phyloP scores from a whole-genome alignment of 768 basidiomycete species.

The Sarcomyxa edulis region DNA sequence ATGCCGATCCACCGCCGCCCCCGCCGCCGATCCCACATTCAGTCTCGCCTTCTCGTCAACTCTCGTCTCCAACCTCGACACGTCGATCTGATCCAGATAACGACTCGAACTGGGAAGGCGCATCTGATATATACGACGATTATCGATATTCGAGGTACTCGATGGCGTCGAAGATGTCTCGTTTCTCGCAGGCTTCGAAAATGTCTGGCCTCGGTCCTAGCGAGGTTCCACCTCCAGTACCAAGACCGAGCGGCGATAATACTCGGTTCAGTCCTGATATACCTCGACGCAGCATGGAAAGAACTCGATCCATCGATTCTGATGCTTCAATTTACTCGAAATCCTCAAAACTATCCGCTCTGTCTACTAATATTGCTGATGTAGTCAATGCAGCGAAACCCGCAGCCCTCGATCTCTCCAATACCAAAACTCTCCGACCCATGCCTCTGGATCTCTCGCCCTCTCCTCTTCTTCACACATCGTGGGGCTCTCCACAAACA shows the following conservation, averaged over 20 bases:
- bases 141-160: slow-evolving; percentile 36
- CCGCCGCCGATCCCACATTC: background rate
- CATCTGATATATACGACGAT: slow-evolving; percentile 73
- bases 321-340: slow-evolving; percentile 31
- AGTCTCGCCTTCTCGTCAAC: background rate
- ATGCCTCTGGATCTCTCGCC: slow-evolving; percentile 20
- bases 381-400: slow-evolving; percentile 11
- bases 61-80: slow-evolving; percentile 11
- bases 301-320: slow-evolving; percentile 23
- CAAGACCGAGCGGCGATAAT: too few species aligned
- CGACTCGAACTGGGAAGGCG: slow-evolving; percentile 59
- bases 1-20: background rate
- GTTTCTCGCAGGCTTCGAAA: slow-evolving; percentile 15
- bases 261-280: too few species aligned
- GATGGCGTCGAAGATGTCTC: slow-evolving; percentile 27
- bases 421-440: slow-evolving; percentile 18
- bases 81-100: slow-evolving; percentile 4
- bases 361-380: slow-evolving; percentile 2
- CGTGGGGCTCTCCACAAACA: slow-evolving; percentile 23
- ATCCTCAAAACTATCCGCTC: slow-evolving; percentile 19
- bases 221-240: slow-evolving; percentile 8
- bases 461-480: slow-evolving; percentile 34
- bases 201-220: slow-evolving; percentile 5
- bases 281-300: slow-evolving; percentile 6
- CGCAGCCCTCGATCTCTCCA: slow-evolving; percentile 2